These are phyloP conservation scores for Candida sojae DNA, from an alignment of 1,139 yeast genomes.

Conservation along the genomic window DNA sequence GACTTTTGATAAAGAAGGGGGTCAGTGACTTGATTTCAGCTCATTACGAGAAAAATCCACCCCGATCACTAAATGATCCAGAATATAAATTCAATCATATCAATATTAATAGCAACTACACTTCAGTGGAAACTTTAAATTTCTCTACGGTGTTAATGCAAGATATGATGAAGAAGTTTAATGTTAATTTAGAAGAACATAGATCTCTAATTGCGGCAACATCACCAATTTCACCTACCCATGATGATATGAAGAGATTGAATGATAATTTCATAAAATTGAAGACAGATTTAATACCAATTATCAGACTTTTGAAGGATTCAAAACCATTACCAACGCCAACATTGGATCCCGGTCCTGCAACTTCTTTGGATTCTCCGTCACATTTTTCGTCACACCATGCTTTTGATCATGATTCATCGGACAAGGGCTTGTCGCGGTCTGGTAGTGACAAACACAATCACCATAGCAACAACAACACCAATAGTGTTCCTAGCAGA, in stretches of 20 bases:
- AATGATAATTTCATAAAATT: slow-evolving; percentile 52
- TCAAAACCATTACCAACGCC: slow-evolving; percentile 62
- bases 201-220: slow-evolving; percentile 6
- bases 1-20: slow-evolving; percentile 51
- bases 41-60: slow-evolving; percentile 34
- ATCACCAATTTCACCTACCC: slow-evolving; percentile 26
- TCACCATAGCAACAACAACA: not conserved
- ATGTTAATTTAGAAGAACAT: slow-evolving; percentile 18
- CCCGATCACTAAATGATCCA: slow-evolving; percentile 31
- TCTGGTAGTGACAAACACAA: slow-evolving; percentile 7
- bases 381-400: slow-evolving; percentile 28
- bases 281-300: slow-evolving; percentile 55
- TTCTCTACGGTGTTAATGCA: slow-evolving; percentile 35
- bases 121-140: slow-evolving; percentile 36
- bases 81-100: slow-evolving; percentile 29
- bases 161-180: slow-evolving; percentile 36
- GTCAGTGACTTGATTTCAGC: slow-evolving; percentile 45
- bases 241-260: slow-evolving; percentile 38
- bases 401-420: slow-evolving; percentile 12
- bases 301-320: slow-evolving; percentile 52
- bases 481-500: slow-evolving; percentile 2
- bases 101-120: slow-evolving; percentile 35
- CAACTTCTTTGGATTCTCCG: slow-evolving; percentile 34
- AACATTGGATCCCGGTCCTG: slow-evolving; percentile 42
- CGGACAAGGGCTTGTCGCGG: slow-evolving; percentile 8